Conservation (phyloP, 495 filamentous ascomycete genomes). For the Talaromyces proteolyticus region DNA sequence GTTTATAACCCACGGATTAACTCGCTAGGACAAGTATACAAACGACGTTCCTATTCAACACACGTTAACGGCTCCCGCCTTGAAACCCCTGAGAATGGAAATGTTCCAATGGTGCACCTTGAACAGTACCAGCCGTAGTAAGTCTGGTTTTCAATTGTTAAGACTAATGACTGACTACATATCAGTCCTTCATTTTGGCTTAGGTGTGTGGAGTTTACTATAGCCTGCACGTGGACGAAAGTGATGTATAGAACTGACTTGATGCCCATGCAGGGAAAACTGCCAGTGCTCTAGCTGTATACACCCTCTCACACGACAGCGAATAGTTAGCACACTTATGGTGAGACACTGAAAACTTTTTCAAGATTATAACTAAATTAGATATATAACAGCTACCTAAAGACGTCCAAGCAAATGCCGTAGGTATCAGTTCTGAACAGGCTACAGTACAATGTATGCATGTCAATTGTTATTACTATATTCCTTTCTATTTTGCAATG, state of each 20-base stretch:
- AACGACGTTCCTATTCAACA: neutral
- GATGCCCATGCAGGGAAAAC: constrained; percentile 62
- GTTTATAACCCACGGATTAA: neutral
- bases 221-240: too few species aligned
- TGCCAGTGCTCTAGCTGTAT: constrained; percentile 72
- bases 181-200: constrained; percentile 6
- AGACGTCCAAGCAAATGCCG: constrained; percentile 36
- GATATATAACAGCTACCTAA: constrained; percentile 36
- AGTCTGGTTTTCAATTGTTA: neutral
- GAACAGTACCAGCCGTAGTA: neutral
- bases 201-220: constrained; percentile 5
- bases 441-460: constrained; percentile 13
- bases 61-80: too few species aligned
- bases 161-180: neutral
- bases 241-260: neutral
- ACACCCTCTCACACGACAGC: constrained; percentile 72
- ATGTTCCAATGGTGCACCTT: neutral
- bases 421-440: constrained; percentile 21
- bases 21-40: neutral
- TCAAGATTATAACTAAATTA: constrained; percentile 10
- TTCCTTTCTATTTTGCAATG: neutral
- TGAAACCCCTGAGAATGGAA: too few species aligned
- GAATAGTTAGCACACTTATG: constrained; percentile 64
- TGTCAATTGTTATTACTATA: constrained; percentile 21
- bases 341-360: constrained; percentile 30